A percentile compares a stretch with the other conserved stretches of the same genome.
phyloP scores from a whole-genome alignment of 2,329 filamentous ascomycete genomes.

The Diplodia intermedia region DNA sequence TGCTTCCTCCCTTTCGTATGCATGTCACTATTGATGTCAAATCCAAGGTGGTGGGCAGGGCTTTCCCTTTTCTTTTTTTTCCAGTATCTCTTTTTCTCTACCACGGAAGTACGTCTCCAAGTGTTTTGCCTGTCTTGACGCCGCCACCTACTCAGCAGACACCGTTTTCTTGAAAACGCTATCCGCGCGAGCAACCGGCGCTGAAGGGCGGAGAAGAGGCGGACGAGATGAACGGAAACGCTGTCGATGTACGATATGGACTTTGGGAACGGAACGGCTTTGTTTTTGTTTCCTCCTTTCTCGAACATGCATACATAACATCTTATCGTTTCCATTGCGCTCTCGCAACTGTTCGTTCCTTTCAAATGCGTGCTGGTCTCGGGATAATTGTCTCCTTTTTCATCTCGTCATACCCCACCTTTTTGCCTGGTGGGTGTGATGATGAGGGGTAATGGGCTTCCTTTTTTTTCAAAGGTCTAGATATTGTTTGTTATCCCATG shows the following conservation, averaged over 20 bases:
- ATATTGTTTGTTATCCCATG: background rate
- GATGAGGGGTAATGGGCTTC: background rate
- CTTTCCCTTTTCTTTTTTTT: conserved; percentile 4
- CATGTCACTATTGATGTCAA: conserved; percentile 16
- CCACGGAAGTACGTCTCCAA: background rate
- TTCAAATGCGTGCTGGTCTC: background rate
- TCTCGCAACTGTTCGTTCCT: background rate
- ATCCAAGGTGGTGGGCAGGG: conserved; percentile 9
- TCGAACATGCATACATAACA: background rate
- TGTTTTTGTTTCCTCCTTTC: background rate
- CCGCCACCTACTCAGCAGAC: background rate
- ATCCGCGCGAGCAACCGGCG: background rate
- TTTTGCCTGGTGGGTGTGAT: background rate
- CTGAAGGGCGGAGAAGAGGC: background rate
- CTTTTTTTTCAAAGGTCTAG: background rate
- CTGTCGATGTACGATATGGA: conserved; percentile 7
- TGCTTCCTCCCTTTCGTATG: background rate
- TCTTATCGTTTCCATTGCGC: background rate
- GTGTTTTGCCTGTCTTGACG: background rate
- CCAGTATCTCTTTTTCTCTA: background rate
- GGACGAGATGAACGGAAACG: background rate
- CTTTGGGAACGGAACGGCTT: background rate
- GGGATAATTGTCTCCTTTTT: background rate
- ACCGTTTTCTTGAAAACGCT: background rate
- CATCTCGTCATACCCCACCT: too few species aligned